Percentiles rank a stretch among this genome's conserved stretches.
Evolutionary conservation across 768 basidiomycete species (phyloP).

Genomic region (Pleurotus ostreatus): DNA sequence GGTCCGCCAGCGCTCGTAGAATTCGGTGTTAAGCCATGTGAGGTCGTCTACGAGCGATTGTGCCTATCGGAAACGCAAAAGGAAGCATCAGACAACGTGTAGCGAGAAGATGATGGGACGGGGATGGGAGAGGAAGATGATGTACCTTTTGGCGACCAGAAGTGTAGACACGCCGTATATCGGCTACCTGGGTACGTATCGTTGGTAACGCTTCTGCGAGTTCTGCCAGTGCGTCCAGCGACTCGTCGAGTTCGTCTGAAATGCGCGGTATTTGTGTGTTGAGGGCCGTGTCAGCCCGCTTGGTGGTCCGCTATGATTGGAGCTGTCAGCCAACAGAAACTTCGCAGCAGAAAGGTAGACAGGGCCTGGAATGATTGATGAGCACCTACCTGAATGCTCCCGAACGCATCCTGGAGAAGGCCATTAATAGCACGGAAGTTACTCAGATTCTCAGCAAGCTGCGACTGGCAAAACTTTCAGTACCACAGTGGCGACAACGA

Average conservation of each 20-base stretch:
- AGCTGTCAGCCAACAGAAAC: not conserved
- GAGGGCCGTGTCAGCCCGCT: slow-evolving; percentile 56
- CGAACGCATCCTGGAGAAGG: slow-evolving; percentile 61
- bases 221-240: slow-evolving; percentile 51
- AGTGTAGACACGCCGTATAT: slow-evolving; percentile 65
- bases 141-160: slow-evolving; percentile 64
- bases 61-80: slow-evolving; percentile 40
- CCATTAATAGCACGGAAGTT: slow-evolving; percentile 74
- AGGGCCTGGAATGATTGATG: not conserved
- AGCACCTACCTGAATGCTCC: slow-evolving; percentile 62
- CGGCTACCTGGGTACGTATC: slow-evolving; percentile 55
- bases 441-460: slow-evolving; percentile 64
- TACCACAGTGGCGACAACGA: not conserved
- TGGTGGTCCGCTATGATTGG: slow-evolving; percentile 45
- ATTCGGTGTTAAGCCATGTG: slow-evolving; percentile 74
- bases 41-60: slow-evolving; percentile 59
- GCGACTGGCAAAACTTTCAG: slow-evolving; percentile 36
- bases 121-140: slow-evolving; percentile 1
- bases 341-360: not conserved
- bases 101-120: not conserved
- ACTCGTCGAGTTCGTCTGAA: slow-evolving; percentile 54
- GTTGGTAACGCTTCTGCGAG: slow-evolving; percentile 58
- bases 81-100: not conserved
- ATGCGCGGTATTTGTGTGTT: slow-evolving; percentile 61
- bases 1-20: slow-evolving; percentile 69